Conservation (phyloP, 768 basidiomycete genomes). For the Macrolepiota albuminosa region DNA sequence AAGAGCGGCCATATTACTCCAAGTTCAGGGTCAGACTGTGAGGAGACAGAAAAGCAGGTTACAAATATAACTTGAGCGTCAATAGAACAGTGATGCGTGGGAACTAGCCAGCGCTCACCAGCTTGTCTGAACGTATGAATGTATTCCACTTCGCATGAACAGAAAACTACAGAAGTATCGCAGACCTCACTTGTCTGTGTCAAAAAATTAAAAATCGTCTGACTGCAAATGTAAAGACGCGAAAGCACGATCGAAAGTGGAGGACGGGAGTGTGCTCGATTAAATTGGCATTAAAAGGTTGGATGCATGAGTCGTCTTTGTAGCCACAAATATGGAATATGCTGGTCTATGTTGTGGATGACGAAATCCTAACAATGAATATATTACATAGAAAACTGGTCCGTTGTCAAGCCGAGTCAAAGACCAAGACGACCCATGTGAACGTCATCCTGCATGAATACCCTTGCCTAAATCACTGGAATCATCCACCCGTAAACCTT, state of each 20-base stretch:
- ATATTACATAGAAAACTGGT: not conserved
- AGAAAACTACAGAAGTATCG: not conserved
- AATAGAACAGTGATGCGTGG: not conserved
- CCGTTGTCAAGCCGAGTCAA: not conserved
- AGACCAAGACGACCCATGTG: not conserved
- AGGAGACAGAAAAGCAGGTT: not conserved
- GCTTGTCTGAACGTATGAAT: not conserved
- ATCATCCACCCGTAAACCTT: slow-evolving; percentile 18
- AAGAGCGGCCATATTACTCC: slow-evolving; percentile 60
- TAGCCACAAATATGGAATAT: not conserved
- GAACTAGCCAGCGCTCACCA: not conserved
- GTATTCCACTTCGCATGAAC: not conserved
- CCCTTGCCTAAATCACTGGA: slow-evolving; percentile 17
- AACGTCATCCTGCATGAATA: slow-evolving; percentile 16
- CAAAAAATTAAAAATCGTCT: not conserved
- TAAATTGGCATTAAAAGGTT: not conserved
- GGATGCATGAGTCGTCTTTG: not conserved
- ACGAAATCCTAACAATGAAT: not conserved
- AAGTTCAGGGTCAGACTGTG: not conserved
- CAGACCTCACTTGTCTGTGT: not conserved
- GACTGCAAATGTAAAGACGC: not conserved
- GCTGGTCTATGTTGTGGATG: not conserved
- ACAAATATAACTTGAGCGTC: not conserved
- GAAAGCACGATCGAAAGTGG: not conserved
- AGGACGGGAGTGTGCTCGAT: too few species aligned